Conservation (phyloP, 2,329 filamentous ascomycete species). For the Didymella lethalis region DNA sequence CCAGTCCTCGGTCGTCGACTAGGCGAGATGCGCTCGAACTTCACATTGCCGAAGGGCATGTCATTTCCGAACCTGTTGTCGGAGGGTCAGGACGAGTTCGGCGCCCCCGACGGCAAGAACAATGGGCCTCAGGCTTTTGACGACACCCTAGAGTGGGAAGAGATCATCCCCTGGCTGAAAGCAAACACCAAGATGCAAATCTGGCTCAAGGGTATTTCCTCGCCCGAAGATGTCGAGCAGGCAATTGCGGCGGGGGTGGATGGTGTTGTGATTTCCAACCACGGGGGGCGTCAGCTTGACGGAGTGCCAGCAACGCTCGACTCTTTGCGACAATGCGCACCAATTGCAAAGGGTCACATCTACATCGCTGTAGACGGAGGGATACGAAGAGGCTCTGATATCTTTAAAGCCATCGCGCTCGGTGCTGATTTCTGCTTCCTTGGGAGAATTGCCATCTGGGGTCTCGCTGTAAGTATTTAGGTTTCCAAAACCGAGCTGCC, state of each 20-base stretch:
- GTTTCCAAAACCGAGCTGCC: not conserved
- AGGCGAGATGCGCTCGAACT: conserved; percentile 63
- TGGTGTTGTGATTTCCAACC: conserved; percentile 63
- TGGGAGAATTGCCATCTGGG: conserved; percentile 60
- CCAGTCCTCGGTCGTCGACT: conserved; percentile 62
- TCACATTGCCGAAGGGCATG: conserved; percentile 56
- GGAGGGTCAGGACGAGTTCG: conserved; percentile 27
- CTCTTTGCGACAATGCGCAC: conserved; percentile 52
- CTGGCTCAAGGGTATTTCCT: conserved; percentile 54
- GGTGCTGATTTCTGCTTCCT: conserved; percentile 61
- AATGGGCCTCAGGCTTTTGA: conserved; percentile 32
- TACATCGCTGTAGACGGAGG: conserved; percentile 69
- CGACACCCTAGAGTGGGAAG: conserved; percentile 56
- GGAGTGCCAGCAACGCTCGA: conserved; percentile 64
- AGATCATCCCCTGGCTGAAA: conserved; percentile 59
- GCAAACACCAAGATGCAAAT: conserved; percentile 58
- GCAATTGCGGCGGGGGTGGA: conserved; percentile 55
- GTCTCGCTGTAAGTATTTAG: conserved; percentile 51
- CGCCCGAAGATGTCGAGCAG: conserved; percentile 49
- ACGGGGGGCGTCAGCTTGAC: conserved; percentile 66
- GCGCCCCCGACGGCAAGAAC: conserved; percentile 25
- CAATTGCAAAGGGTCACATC: conserved; percentile 56
- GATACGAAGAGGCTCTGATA: conserved; percentile 63
- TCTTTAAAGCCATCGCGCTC: conserved; percentile 65
- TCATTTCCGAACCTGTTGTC: conserved; percentile 55